Evolutionary conservation across 2,329 filamentous ascomycete species (phyloP).

Genomic region (Pleoardoris graminearum): DNA sequence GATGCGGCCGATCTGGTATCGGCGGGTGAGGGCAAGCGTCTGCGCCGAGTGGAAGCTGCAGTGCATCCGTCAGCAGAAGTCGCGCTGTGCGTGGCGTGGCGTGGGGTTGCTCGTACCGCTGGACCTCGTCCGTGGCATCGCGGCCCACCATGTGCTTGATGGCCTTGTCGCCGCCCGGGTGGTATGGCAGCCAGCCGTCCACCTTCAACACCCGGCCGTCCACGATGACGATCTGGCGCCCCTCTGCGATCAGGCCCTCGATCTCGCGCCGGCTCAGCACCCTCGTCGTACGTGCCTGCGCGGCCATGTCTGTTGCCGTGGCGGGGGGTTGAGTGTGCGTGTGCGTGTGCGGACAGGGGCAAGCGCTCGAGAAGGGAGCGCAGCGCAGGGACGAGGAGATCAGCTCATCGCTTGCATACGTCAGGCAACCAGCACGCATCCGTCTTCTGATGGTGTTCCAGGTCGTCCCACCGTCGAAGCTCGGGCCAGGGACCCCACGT

Average conservation of each 20-base stretch:
- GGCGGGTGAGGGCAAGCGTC: conserved; percentile 74
- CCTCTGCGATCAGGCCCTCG: conserved; percentile 82
- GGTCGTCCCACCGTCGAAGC: conserved; percentile 10
- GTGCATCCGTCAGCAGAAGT: conserved; percentile 10
- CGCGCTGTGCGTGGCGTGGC: background rate
- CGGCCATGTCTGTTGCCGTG: conserved; percentile 29
- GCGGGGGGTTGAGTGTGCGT: background rate
- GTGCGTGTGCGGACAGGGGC: background rate
- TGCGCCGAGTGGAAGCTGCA: conserved; percentile 78
- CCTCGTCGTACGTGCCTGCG: conserved; percentile 48
- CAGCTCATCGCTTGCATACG: conserved; percentile 3
- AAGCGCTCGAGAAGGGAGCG: background rate
- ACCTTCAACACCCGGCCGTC: conserved; percentile 81
- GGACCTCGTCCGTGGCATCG: conserved; percentile 93
- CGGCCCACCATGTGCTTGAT: conserved; percentile 92
- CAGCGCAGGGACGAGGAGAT: background rate
- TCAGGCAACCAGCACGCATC: background rate
- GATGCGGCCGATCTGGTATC: conserved; percentile 81
- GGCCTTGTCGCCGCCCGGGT: conserved; percentile 88
- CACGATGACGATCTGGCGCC: conserved; percentile 77
- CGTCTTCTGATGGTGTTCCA: background rate
- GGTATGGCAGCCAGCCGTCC: conserved; percentile 85
- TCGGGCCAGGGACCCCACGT: conserved; percentile 16
- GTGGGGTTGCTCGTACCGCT: conserved; percentile 64
- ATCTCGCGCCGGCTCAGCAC: conserved; percentile 67